These are phyloP conservation scores for Binderoboletus segoi DNA, from an alignment of 1,284 basidiomycete genomes.

Conservation along the genomic window DNA sequence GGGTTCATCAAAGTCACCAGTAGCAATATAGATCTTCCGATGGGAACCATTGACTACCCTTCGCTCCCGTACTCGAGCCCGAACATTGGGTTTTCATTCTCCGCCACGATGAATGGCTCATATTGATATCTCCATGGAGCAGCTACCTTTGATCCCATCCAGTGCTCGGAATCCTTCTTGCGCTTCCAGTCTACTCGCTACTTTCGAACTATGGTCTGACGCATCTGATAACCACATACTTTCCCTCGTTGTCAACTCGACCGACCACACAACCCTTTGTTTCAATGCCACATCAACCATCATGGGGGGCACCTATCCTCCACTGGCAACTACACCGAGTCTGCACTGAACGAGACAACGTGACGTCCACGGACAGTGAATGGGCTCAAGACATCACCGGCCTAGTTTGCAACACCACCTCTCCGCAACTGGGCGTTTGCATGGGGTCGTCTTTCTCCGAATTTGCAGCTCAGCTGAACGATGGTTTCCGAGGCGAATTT, in stretches of 20 bases:
- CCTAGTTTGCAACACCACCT: slow-evolving; percentile 17
- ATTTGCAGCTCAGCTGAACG: not conserved
- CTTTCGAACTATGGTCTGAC: slow-evolving; percentile 4
- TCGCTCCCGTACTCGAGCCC: not conserved
- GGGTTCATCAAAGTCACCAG: slow-evolving; percentile 12
- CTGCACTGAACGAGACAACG: slow-evolving; percentile 21
- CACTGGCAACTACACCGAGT: slow-evolving; percentile 7
- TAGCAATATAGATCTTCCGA: not conserved
- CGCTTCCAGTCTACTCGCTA: not conserved
- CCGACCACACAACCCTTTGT: not conserved
- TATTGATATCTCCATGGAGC: slow-evolving; percentile 21
- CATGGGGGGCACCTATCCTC: slow-evolving; percentile 13
- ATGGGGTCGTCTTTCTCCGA: not conserved
- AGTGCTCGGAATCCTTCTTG: slow-evolving; percentile 15
- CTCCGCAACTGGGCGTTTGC: not conserved
- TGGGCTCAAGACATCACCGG: slow-evolving; percentile 20
- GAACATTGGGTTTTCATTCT: slow-evolving; percentile 3
- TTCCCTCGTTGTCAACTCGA: not conserved
- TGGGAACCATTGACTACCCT: slow-evolving; percentile 18
- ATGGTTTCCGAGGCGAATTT: not conserved
- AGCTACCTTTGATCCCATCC: slow-evolving; percentile 10
- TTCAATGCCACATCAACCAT: slow-evolving; percentile 13
- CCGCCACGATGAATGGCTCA: slow-evolving; percentile 15
- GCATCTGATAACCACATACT: slow-evolving; percentile 11
- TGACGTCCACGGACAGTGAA: slow-evolving; percentile 8